Evolutionary conservation across 768 basidiomycete species (phyloP), one percentile per base, ranked within the genome.

Genomic region (Multifurca ochricompacta): DNA sequence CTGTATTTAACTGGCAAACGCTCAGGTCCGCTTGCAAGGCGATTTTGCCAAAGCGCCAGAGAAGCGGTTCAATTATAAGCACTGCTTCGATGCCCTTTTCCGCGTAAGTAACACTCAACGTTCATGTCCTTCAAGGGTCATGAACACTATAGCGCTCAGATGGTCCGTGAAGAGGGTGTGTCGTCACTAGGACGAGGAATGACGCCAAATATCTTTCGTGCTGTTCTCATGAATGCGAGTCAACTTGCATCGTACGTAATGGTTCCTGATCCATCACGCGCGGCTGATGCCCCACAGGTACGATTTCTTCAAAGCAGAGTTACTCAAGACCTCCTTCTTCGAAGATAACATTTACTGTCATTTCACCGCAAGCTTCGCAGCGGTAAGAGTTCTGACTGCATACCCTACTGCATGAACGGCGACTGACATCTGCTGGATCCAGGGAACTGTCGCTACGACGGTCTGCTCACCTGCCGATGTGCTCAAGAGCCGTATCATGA

Each of bases 381-480:
- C 91, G 43, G 88, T 88, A 65, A 49, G 82, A 71, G 28, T 41
- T 27, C 51, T 32, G 19, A 36, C 28, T 21, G 10, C 28, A 45
- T 1, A 27, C 32, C n/a, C 14, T 16, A 6, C 34, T 6, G 1
- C n/a, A 41, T 18, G 39, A 28, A 10, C 36, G 18, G n/a, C 0
- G 16, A 27, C 34, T 41, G 23, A 50, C 23, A 13, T 28, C 21
- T 6, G 14, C 16, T 13, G 10, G 7, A 23, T 21, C 30, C 55
- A 86, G 83, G 89, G 90, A 40, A 92, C 90, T 2, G 87, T 92
- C 1, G 90, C 90, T 6, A 92, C 90, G 3, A 91, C 90, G 0
- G 80, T 92, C 23, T 92, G 90, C 67, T 91, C 88, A 0, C 90
- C 90, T 0, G 89, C 90, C 1, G 90, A 92, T 65, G 90, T 92